Conservation (phyloP, 2,329 filamentous ascomycete genomes). For the Sarocladium brachiariae region DNA sequence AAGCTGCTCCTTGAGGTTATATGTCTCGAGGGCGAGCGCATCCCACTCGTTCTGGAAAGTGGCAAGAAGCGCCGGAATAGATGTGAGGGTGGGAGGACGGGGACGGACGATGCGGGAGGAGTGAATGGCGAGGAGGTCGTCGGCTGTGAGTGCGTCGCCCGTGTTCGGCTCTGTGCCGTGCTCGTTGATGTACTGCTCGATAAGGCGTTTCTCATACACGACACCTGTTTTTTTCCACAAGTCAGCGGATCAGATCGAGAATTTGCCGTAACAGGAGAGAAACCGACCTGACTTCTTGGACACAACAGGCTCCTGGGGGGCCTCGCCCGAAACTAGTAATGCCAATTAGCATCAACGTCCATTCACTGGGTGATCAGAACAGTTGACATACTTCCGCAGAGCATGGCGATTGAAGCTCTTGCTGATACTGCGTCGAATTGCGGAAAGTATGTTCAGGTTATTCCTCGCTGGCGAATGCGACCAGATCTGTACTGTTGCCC, state of each 20-base stretch:
- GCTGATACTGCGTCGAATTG: background rate
- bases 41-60: constrained; percentile 99
- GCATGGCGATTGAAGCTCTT: constrained; percentile 29
- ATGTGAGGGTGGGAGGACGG: constrained; percentile 87
- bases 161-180: constrained; percentile 89
- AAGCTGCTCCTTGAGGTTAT: constrained; percentile 83
- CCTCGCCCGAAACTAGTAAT: constrained; percentile 80
- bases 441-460: too few relatives aligned
- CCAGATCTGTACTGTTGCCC: background rate
- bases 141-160: constrained; percentile 72
- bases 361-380: background rate
- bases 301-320: constrained; percentile 88
- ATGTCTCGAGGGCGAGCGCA: constrained; percentile 82
- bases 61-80: constrained; percentile 87
- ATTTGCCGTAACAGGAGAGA: constrained; percentile 16
- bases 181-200: constrained; percentile 90
- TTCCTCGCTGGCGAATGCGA: too few relatives aligned
- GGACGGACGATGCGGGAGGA: constrained; percentile 77
- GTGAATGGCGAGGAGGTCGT: constrained; percentile 86
- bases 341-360: background rate
- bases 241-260: too few relatives aligned
- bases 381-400: constrained; percentile 38
- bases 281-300: constrained; percentile 81
- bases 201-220: constrained; percentile 90
- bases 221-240: constrained; percentile 51